Evolutionary conservation across 345 rosid species (phyloP).

Genomic region (Odontarrhena argentea): DNA sequence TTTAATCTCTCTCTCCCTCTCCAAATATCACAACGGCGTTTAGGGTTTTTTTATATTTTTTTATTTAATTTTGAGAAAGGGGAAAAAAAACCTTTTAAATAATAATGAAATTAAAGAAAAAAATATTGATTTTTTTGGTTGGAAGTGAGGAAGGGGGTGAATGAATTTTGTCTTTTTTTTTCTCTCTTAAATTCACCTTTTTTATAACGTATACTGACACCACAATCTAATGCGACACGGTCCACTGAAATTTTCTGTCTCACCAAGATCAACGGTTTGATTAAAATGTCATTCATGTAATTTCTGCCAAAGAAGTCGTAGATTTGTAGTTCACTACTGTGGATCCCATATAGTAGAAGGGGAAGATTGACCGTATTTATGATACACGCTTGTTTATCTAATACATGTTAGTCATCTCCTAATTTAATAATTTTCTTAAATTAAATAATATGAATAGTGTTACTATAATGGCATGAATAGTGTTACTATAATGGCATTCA

Average conservation of each 20-base stretch:
- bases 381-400: slow-evolving; percentile 37
- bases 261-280: slow-evolving; percentile 34
- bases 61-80: slow-evolving; percentile 4
- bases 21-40: slow-evolving; percentile 40
- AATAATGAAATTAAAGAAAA: neutral
- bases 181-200: slow-evolving; percentile 30
- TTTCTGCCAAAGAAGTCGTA: neutral
- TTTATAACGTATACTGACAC: slow-evolving; percentile 32
- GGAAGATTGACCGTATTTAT: slow-evolving; percentile 42
- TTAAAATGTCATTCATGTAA: slow-evolving; percentile 3
- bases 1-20: slow-evolving; percentile 31
- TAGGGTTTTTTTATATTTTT: slow-evolving; percentile 12
- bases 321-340: neutral
- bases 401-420: slow-evolving; percentile 10
- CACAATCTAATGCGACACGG: slow-evolving; percentile 4
- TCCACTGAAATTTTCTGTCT: neutral
- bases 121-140: slow-evolving; percentile 26
- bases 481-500: slow-evolving; percentile 33
- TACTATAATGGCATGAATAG: slow-evolving; percentile 30
- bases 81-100: neutral
- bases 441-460: neutral
- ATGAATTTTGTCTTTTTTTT: slow-evolving; percentile 23
- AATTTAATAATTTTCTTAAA: slow-evolving; percentile 9
- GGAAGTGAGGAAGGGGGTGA: slow-evolving; percentile 46
- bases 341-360: slow-evolving; percentile 19